Evolutionary conservation across 2,329 filamentous ascomycete species (phyloP), one percentile per base, ranked within the genome.

Genomic region (Leptographium lundbergii): DNA sequence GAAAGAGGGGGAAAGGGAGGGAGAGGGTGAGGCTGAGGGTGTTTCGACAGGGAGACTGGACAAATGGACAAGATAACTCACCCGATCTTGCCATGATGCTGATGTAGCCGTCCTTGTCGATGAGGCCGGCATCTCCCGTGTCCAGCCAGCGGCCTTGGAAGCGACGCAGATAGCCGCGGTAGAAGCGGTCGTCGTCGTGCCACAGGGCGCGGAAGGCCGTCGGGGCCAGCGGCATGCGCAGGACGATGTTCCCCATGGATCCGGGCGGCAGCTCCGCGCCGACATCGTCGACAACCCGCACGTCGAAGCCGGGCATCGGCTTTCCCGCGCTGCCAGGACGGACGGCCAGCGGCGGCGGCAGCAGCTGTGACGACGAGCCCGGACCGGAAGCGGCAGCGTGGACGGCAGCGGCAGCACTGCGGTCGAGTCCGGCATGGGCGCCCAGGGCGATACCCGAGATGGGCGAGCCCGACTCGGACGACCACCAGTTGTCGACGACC

Each of bases 261-360:
- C 88, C 88, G 34, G 72, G 76, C n/a, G 79, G 70, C 0, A 95
- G 76, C 68, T 91, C 86, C 1, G 79, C 77, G 6, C 91, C 91
- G 0, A 82, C 75, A 66, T 96, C 91, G 68, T 95, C 84, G 3
- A 96, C 90, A 17, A 92, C 79, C 19, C 86, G 81, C 4, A 96
- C 87, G 66, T 96, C 89, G 66, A 95, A 96, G 0, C 91, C 92
- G 0, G 91, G 91, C 85, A 95, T 90, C 0, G 91, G 81, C 69
- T 95, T 94, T 0, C 91, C 91, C 6, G 91, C 92, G 61, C 88
- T 92, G 1, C 92, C 92, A 0, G 91, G 88, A 65, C 87, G 91
- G 68, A 92, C 82, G 0, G 73, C 70, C 34, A 88, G 71, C 1
- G 86, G 80, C 47, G 71, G 71, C 6, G 69, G 67, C 5, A 39